phyloP scores from a whole-genome alignment of 768 basidiomycete species.

The Hericium alpestre region DNA sequence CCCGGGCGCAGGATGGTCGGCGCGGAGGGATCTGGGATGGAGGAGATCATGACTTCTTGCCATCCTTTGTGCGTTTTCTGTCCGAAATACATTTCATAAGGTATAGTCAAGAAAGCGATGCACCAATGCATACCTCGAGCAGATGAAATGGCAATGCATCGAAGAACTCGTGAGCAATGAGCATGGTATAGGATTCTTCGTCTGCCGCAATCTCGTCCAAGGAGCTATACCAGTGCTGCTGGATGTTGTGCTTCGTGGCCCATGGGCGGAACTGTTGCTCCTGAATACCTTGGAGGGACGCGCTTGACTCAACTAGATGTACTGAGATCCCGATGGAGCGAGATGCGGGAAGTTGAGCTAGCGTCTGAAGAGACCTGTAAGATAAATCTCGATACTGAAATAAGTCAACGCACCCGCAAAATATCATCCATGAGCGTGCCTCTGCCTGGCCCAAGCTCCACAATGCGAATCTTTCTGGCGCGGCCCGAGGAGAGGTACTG shows the following conservation, averaged over 20 bases:
- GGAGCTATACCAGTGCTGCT: conserved; percentile 61
- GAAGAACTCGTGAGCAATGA: conserved; percentile 95
- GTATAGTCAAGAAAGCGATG: background rate
- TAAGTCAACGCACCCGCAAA: conserved; percentile 51
- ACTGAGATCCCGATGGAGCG: conserved; percentile 32
- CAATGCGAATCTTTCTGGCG: conserved; percentile 46
- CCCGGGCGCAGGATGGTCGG: conserved; percentile 18
- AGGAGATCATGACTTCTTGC: conserved; percentile 73
- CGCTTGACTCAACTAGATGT: conserved; percentile 76
- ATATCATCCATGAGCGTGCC: conserved; percentile 90
- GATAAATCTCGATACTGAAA: background rate
- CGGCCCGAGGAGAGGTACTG: conserved; percentile 54
- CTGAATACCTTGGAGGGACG: conserved; percentile 56
- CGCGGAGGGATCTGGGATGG: conserved; percentile 29
- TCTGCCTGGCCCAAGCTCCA: conserved; percentile 90
- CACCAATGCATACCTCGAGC: conserved; percentile 48
- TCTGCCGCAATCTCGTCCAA: conserved; percentile 53
- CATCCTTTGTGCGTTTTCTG: conserved; percentile 75
- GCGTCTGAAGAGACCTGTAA: conserved; percentile 29
- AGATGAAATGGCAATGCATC: conserved; percentile 91
- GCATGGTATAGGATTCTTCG: conserved; percentile 57
- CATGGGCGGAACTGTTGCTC: conserved; percentile 33
- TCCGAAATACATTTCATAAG: background rate
- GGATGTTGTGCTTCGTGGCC: conserved; percentile 21
- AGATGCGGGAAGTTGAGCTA: conserved; percentile 35